Conservation (phyloP, 768 basidiomycete genomes). For the Rhodotorula paludigena region DNA sequence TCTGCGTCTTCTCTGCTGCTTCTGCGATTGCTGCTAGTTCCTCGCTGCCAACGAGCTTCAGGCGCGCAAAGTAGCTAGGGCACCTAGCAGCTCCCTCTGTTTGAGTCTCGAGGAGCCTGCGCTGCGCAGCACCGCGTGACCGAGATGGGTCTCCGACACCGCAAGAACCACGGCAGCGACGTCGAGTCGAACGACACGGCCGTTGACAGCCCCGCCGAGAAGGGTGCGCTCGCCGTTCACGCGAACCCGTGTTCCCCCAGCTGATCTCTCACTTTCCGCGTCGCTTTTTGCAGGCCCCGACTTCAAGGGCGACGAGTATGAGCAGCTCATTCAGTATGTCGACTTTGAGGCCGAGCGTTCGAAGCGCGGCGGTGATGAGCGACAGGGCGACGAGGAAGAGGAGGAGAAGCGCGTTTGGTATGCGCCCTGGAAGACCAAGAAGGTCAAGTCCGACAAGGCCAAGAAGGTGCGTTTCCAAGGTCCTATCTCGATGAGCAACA, state of each 20-base stretch:
- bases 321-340: slow-evolving; percentile 49
- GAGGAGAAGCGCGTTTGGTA: slow-evolving; percentile 51
- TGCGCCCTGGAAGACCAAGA: slow-evolving; percentile 52
- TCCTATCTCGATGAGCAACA: background rate
- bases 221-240: background rate
- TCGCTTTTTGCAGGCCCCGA: slow-evolving; percentile 1
- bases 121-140: no score
- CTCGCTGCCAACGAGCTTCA: background rate
- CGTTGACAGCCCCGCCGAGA: background rate
- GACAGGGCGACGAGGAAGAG: slow-evolving; percentile 47
- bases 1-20: background rate
- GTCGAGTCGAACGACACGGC: slow-evolving; percentile 2
- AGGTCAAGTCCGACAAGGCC: slow-evolving; percentile 33
- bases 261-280: no score
- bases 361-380: slow-evolving; percentile 42
- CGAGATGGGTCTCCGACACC: slow-evolving; percentile 8
- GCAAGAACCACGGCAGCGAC: background rate
- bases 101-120: background rate
- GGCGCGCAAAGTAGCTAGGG: background rate
- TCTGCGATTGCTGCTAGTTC: background rate
- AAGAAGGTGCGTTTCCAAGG: no score
- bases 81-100: background rate
- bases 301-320: slow-evolving; percentile 48
- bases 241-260: no score
- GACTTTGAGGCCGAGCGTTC: slow-evolving; percentile 45